Conservation (phyloP, 2,329 filamentous ascomycete genomes). For the Rhinocladiella mackenziei region DNA sequence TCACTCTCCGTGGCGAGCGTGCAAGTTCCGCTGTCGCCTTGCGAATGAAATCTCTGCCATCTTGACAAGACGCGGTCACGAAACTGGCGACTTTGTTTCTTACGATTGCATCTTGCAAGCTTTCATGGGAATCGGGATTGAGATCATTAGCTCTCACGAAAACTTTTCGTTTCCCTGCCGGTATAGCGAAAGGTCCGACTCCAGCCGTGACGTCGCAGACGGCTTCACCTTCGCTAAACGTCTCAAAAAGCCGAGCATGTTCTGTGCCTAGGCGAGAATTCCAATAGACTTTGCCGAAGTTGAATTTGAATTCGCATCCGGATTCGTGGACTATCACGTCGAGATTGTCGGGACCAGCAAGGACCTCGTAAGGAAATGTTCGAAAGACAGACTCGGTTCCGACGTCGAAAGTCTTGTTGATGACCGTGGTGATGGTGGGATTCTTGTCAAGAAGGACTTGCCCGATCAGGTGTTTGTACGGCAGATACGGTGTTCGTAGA, state of each 20-base stretch:
- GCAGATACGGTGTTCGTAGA: constrained; percentile 73
- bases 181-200: constrained; percentile 90
- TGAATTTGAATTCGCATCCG: constrained; percentile 81
- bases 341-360: constrained; percentile 76
- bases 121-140: constrained; percentile 80
- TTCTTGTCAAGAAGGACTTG: constrained; percentile 89
- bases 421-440: constrained; percentile 73
- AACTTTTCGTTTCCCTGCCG: constrained; percentile 80
- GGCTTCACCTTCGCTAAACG: constrained; percentile 79
- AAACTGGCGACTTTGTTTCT: constrained; percentile 77
- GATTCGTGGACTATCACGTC: constrained; percentile 79
- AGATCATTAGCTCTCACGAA: constrained; percentile 98
- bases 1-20: constrained; percentile 48
- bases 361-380: constrained; percentile 87
- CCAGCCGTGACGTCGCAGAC: constrained; percentile 97
- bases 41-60: constrained; percentile 77
- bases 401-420: constrained; percentile 91
- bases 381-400: constrained; percentile 80
- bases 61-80: constrained; percentile 74
- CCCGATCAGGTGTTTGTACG: constrained; percentile 82
- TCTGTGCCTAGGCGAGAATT: constrained; percentile 88
- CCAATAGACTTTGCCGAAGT: constrained; percentile 98
- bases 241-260: constrained; percentile 71
- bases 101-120: constrained; percentile 64
- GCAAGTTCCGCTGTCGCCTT: constrained; percentile 59